Percentiles rank a stretch among this genome's conserved stretches.
Conservation (phyloP, 2,329 filamentous ascomycete species). For the Periconia sp. region DNA sequence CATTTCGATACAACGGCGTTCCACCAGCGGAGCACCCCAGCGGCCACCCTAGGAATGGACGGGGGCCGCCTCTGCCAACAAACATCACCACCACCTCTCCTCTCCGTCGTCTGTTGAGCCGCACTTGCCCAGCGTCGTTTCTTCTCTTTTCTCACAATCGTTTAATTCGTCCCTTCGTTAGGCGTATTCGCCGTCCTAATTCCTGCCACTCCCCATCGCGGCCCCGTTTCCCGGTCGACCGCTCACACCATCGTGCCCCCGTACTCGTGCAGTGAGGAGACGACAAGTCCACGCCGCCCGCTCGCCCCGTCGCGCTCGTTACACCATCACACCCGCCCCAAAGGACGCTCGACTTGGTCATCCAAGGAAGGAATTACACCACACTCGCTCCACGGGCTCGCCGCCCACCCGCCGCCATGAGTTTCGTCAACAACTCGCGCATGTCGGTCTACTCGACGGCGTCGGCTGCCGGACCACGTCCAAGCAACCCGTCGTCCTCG, state of each 20-base stretch:
- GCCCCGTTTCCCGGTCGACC: constrained; percentile 11
- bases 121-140: constrained; percentile 21
- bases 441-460: constrained; percentile 67
- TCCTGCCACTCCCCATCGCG: not conserved
- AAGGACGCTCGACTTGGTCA: too few species aligned
- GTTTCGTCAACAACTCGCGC: constrained; percentile 64
- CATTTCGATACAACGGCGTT: constrained; percentile 11
- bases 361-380: too few species aligned
- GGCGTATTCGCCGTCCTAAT: constrained; percentile 7
- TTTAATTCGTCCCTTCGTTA: constrained; percentile 22
- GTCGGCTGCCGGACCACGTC: constrained; percentile 61
- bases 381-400: constrained; percentile 27
- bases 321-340: constrained; percentile 12
- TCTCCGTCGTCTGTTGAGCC: constrained; percentile 16
- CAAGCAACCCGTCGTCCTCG: constrained; percentile 72
- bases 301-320: constrained; percentile 21
- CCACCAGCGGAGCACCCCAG: not conserved
- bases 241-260: constrained; percentile 1
- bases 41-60: constrained; percentile 1
- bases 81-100: constrained; percentile 18
- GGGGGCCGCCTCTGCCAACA: constrained; percentile 19
- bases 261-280: not conserved
- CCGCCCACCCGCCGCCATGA: constrained; percentile 38
- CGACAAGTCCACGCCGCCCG: constrained; percentile 12
- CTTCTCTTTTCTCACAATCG: constrained; percentile 30